Evolutionary conservation across 1,284 basidiomycete species (phyloP).

Genomic region (Ceratobasidium papillatum): DNA sequence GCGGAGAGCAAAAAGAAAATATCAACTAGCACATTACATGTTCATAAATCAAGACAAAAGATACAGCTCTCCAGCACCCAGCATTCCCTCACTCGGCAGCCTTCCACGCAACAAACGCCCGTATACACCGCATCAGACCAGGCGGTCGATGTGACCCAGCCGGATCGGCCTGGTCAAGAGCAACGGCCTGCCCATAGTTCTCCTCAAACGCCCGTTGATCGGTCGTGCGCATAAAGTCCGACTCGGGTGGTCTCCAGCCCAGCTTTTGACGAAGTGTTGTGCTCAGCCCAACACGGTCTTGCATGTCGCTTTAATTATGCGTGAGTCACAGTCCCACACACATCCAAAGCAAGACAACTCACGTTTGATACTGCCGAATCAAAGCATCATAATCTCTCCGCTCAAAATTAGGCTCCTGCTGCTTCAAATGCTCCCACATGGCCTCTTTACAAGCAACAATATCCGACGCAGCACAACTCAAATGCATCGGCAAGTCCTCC

Average conservation of each 20-base stretch:
- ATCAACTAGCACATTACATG: conserved; percentile 28
- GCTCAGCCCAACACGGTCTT: conserved; percentile 30
- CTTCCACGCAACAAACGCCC: conserved; percentile 31
- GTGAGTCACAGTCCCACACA: background rate
- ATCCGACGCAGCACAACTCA: conserved; percentile 18
- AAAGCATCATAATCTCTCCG: conserved; percentile 32
- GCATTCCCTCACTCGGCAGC: background rate
- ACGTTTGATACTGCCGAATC: conserved; percentile 39
- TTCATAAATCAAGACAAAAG: conserved; percentile 39
- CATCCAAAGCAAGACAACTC: background rate
- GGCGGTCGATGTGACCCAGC: conserved; percentile 6
- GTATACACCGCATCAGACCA: conserved; percentile 17
- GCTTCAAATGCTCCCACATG: conserved; percentile 33
- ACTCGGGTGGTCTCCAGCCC: conserved; percentile 28
- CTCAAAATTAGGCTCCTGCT: conserved; percentile 17
- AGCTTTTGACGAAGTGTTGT: conserved; percentile 16
- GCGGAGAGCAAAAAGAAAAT: background rate
- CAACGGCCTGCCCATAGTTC: conserved; percentile 23
- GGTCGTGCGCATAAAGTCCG: conserved; percentile 26
- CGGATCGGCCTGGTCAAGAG: conserved; percentile 11
- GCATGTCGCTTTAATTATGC: conserved; percentile 5
- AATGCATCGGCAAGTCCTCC: conserved; percentile 10
- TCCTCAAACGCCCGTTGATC: conserved; percentile 36
- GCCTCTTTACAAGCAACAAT: conserved; percentile 36
- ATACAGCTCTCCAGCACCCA: background rate